Evolutionary conservation across 306 rosid species (phyloP).

Genomic region (Cicer bijugum): DNA sequence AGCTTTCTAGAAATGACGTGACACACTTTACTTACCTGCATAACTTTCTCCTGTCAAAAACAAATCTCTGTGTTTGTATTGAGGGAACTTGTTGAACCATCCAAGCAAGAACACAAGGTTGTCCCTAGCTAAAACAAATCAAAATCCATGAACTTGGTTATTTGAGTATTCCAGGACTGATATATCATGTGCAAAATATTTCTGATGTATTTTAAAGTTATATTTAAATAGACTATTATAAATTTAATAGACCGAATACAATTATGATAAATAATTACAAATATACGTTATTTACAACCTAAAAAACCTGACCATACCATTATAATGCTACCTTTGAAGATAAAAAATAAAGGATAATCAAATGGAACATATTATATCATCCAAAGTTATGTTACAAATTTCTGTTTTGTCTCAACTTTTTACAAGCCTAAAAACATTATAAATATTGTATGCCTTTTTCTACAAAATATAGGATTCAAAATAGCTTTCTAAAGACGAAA

Average conservation of each 20-base stretch:
- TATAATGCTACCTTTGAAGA: neutral
- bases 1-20: conserved; percentile 20
- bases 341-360: conserved; percentile 14
- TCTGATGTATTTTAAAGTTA: no score
- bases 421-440: conserved; percentile 42
- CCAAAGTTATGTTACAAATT: neutral
- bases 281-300: no score
- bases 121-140: conserved; percentile 64
- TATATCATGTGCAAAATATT: neutral
- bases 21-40: conserved; percentile 56
- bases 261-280: no score
- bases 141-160: conserved; percentile 32
- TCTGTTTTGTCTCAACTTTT: conserved; percentile 40
- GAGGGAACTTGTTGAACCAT: conserved; percentile 73
- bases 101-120: conserved; percentile 64
- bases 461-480: conserved; percentile 41
- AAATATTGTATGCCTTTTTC: conserved; percentile 38
- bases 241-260: no score
- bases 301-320: neutral
- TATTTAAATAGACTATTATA: no score
- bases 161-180: neutral
- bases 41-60: conserved; percentile 75
- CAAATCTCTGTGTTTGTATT: conserved; percentile 56
- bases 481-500: conserved; percentile 42
- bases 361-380: conserved; percentile 39